Evolutionary conservation across 345 rosid genomes (phyloP), one percentile per base, ranked within the genome.

Genomic region (Dipteronia dyeriana): DNA sequence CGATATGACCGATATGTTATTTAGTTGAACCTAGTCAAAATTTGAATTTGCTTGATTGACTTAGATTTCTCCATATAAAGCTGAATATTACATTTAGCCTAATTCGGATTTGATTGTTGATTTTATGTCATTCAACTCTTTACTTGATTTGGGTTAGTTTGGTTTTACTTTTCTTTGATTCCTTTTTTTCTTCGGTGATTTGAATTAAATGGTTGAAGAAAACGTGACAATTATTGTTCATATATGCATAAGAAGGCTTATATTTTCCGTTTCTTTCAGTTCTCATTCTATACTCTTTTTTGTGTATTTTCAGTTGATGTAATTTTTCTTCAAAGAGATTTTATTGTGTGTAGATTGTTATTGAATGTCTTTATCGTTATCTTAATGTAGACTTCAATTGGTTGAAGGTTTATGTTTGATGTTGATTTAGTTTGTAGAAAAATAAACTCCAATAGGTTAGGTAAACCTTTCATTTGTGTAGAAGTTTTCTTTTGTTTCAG

Each of bases 61-160:
- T 11, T 13, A 29, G 23, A 38, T 72, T 22, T 54, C 10, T 29
- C 20, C 23, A 19, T 31, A 9, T 71, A 43, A 31, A 73, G 6
- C 13, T 73, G 25, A 31, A 22, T 38, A 2, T 38, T 68, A 41
- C 22, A 59, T 20, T 41, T 57, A 7, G 13, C 66, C 43, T 53
- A 54, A 17, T 54, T 31, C 4, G 12, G 25, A 20, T 59, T 73
- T 63, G 43, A 12, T 63, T 74, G 9, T 7, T 19, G 43, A 62
- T 74, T 60, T 3, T 41, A 23, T 63, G 7, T 25, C 10, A 45
- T 64, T 62, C 19, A 20, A 47, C 65, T 11, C 49, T 22, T 19
- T 34, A 60, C 39, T 6, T 60, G 68, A 81, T 61, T 53, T 60
- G 67, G 75, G 75, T 61, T 43, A 22, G 39, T 11, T 76, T 67